A percentile compares a stretch with the other conserved stretches of the same genome.
These are phyloP conservation scores for Elongisporangium anandrum DNA, from an alignment of 352 stramenopile genomes.

Conservation along the genomic window DNA sequence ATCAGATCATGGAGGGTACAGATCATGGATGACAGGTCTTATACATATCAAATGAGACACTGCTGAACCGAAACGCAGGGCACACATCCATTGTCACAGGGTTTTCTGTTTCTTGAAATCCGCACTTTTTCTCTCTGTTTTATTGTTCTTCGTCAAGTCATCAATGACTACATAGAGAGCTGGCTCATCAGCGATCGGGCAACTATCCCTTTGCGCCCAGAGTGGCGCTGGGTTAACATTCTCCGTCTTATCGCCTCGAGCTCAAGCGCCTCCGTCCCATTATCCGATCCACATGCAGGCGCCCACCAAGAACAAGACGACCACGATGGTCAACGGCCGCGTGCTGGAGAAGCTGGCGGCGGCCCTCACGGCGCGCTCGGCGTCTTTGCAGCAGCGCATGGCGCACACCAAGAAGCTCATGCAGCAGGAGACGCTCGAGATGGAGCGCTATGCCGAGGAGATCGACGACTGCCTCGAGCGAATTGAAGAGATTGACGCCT, in stretches of 20 bases:
- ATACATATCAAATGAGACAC: background rate
- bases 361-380: background rate
- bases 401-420: background rate
- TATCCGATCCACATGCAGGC: background rate
- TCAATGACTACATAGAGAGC: background rate
- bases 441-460: background rate
- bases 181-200: background rate
- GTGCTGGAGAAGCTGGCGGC: background rate
- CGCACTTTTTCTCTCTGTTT: background rate
- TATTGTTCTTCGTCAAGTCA: background rate
- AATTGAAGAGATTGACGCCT: background rate
- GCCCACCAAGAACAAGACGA: background rate
- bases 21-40: background rate
- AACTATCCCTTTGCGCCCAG: background rate
- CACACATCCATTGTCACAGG: background rate
- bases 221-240: background rate
- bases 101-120: background rate
- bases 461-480: background rate
- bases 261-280: background rate
- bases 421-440: background rate
- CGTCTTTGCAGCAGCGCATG: background rate
- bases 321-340: background rate
- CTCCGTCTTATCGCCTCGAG: background rate
- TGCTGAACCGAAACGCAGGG: background rate
- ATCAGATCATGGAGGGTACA: background rate